Conservation (phyloP, 148 eudicot species). For the Arctostaphylos glauca region DNA sequence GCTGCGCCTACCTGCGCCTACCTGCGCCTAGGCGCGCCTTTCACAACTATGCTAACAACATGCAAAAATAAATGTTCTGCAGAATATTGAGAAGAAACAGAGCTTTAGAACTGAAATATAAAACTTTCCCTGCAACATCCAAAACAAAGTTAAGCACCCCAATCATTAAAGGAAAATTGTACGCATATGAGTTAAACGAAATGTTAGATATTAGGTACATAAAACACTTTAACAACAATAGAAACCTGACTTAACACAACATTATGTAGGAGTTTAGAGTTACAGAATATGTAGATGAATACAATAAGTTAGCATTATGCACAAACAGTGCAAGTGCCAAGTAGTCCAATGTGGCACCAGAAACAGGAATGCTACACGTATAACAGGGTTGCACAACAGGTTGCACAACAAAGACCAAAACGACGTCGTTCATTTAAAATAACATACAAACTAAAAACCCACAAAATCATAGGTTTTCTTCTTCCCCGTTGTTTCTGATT, state of each 20-base stretch:
- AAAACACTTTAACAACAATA: not conserved
- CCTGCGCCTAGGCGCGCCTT: too few relatives aligned
- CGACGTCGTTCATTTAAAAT: too few relatives aligned
- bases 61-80: not conserved
- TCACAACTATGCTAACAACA: too few relatives aligned
- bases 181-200: not conserved
- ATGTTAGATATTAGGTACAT: not conserved
- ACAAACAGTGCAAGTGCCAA: not conserved
- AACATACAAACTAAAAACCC: too few relatives aligned
- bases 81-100: not conserved
- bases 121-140: not conserved
- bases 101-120: slow-evolving; percentile 6
- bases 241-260: not conserved
- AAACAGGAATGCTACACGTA: too few relatives aligned
- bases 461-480: too few relatives aligned
- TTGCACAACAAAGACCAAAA: too few relatives aligned
- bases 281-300: not conserved
- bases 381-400: too few relatives aligned
- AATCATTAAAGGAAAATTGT: not conserved
- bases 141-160: not conserved
- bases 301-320: not conserved
- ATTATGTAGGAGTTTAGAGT: not conserved
- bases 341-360: not conserved
- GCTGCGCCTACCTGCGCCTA: too few relatives aligned
- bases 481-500: too few relatives aligned